Evolutionary conservation across 73 alveolate species (phyloP).

Genomic region (Paramecium sexaurelia): DNA sequence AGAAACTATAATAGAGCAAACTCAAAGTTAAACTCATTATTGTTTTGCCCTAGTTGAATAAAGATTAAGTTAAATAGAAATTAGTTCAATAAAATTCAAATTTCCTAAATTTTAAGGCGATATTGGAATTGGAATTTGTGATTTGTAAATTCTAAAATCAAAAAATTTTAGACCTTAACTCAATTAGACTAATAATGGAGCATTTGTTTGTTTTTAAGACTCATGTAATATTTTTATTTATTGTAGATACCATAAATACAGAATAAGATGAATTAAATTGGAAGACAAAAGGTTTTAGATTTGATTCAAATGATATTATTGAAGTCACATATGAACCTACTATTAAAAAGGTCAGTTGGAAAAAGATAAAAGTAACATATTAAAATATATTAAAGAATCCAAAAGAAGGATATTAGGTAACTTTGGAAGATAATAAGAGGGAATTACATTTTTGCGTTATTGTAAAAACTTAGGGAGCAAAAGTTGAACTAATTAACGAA

Average conservation of each 20-base stretch:
- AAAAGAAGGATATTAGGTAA: not conserved
- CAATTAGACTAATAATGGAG: not conserved
- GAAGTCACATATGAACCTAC: not conserved
- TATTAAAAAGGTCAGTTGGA: not conserved
- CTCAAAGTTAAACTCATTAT: conserved; percentile 26
- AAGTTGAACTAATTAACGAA: not conserved
- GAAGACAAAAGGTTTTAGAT: conserved; percentile 4
- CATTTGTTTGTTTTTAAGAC: conserved; percentile 25
- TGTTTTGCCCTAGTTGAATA: not conserved
- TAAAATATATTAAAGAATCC: not conserved
- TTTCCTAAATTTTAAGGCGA: not conserved
- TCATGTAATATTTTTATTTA: not conserved
- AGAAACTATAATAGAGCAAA: not conserved
- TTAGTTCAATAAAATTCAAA: not conserved
- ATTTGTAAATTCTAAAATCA: not conserved
- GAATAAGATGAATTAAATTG: not conserved
- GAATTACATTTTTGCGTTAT: not conserved
- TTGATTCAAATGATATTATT: not conserved
- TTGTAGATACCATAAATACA: conserved; percentile 20
- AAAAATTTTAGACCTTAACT: conserved; percentile 37
- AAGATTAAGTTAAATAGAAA: not conserved
- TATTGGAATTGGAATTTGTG: conserved; percentile 49
- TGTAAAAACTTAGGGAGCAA: not conserved
- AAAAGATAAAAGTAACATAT: not conserved
- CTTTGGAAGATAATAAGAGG: not conserved